phyloP scores from a whole-genome alignment of 2,329 filamentous ascomycete genomes.

The Stachybotrys chlorohalonatus region DNA sequence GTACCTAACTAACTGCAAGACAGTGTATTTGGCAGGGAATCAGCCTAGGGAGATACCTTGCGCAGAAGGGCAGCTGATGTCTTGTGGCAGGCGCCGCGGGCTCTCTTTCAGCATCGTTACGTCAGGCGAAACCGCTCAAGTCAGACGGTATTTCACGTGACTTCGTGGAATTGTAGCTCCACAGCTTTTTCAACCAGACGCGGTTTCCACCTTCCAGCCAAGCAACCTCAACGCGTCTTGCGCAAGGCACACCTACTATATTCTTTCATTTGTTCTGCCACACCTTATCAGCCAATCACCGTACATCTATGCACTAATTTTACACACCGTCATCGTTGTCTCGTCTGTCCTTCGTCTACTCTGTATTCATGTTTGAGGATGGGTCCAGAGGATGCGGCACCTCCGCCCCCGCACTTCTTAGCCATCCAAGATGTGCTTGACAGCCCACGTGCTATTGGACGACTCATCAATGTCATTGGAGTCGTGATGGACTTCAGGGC shows the following conservation, averaged over 20 bases:
- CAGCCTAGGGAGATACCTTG: not conserved
- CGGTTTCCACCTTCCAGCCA: no score
- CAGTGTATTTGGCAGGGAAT: not conserved
- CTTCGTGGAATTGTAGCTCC: no score
- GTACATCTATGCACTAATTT: no score
- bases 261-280: no score
- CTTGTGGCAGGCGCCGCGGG: not conserved
- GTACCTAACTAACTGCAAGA: not conserved
- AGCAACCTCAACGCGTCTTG: no score
- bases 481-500: slow-evolving; percentile 57
- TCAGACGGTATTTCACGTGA: no score
- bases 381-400: not conserved
- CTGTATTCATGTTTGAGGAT: not conserved
- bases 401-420: not conserved
- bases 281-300: no score
- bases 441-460: slow-evolving; percentile 15
- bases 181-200: no score
- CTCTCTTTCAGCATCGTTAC: not conserved
- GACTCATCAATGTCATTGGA: slow-evolving; percentile 54
- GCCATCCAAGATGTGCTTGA: slow-evolving; percentile 28
- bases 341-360: not conserved
- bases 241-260: no score
- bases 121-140: no score
- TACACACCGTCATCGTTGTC: not conserved
- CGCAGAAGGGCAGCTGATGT: not conserved